Conservation (phyloP, 2,329 filamentous ascomycete genomes). For the Trichoderma endophyticum region DNA sequence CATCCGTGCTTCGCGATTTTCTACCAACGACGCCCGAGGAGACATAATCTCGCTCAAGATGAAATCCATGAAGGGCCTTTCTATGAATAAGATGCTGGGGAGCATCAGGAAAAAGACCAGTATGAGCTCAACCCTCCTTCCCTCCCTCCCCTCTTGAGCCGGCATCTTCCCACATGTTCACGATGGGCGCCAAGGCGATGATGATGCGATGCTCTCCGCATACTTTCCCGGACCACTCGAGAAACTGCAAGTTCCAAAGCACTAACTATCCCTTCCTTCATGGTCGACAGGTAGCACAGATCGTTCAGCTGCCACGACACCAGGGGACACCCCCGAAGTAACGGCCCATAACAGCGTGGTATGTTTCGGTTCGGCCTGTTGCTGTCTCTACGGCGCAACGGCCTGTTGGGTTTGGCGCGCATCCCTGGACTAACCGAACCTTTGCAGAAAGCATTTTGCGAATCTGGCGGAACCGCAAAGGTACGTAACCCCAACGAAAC, state of each 20-base stretch:
- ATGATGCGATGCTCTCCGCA: background rate
- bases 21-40: background rate
- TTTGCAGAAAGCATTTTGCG: slow-evolving; percentile 72
- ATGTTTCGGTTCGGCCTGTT: slow-evolving; percentile 33
- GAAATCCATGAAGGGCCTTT: slow-evolving; percentile 51
- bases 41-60: slow-evolving; percentile 26
- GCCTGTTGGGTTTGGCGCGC: background rate
- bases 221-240: background rate
- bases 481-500: slow-evolving; percentile 37
- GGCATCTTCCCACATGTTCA: background rate
- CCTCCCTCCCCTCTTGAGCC: background rate
- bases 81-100: slow-evolving; percentile 55
- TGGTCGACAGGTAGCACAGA: background rate
- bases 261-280: background rate
- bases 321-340: slow-evolving; percentile 62
- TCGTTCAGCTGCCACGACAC: slow-evolving; percentile 26
- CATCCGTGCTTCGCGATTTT: background rate
- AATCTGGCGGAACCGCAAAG: slow-evolving; percentile 61
- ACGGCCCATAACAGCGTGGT: slow-evolving; percentile 65
- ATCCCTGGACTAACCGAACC: slow-evolving; percentile 23
- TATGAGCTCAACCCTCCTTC: slow-evolving; percentile 18
- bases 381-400: background rate
- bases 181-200: background rate
- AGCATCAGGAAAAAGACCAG: slow-evolving; percentile 50
- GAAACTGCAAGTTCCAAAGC: background rate